A percentile compares a stretch with the other conserved stretches of the same genome.
Conservation (phyloP, 805 yeast genomes). For the Nakazawaea ernobii region DNA sequence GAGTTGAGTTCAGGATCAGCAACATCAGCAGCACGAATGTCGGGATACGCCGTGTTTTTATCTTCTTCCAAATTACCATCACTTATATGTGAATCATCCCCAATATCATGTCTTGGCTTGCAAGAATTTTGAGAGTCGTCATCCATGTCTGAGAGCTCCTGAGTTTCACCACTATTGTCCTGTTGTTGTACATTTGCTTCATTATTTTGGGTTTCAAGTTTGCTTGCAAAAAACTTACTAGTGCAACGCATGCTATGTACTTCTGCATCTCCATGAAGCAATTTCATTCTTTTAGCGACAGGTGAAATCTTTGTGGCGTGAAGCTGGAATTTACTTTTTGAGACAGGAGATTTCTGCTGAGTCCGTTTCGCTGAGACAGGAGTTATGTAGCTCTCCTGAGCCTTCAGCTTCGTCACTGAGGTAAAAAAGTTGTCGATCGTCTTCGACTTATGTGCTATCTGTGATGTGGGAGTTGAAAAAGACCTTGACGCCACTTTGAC, state of each 20-base stretch:
- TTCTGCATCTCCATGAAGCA: slow-evolving; percentile 14
- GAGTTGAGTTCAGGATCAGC: slow-evolving; percentile 12
- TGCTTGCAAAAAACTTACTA: slow-evolving; percentile 17
- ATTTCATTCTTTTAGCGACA: slow-evolving; percentile 20
- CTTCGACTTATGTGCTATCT: slow-evolving; percentile 4
- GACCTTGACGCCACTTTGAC: slow-evolving; percentile 7
- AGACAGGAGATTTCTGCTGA: slow-evolving; percentile 5
- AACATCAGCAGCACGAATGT: neutral
- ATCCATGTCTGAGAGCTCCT: slow-evolving; percentile 12
- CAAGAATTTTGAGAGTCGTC: neutral
- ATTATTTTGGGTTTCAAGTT: no score
- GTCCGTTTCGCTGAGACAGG: slow-evolving; percentile 19
- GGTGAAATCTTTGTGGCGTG: slow-evolving; percentile 16
- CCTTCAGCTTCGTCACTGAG: slow-evolving; percentile 1
- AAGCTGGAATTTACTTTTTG: neutral
- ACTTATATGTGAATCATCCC: no score
- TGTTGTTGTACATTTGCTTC: no score
- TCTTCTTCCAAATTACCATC: no score
- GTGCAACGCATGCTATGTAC: neutral
- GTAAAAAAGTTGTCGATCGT: neutral
- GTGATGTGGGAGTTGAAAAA: slow-evolving; percentile 8
- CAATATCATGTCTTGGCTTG: no score
- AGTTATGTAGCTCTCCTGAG: slow-evolving; percentile 14
- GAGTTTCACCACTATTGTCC: slow-evolving; percentile 3
- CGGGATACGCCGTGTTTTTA: neutral